These are phyloP conservation scores for Camelina neglecta DNA, from an alignment of 345 rosid species.

Conservation along the genomic window DNA sequence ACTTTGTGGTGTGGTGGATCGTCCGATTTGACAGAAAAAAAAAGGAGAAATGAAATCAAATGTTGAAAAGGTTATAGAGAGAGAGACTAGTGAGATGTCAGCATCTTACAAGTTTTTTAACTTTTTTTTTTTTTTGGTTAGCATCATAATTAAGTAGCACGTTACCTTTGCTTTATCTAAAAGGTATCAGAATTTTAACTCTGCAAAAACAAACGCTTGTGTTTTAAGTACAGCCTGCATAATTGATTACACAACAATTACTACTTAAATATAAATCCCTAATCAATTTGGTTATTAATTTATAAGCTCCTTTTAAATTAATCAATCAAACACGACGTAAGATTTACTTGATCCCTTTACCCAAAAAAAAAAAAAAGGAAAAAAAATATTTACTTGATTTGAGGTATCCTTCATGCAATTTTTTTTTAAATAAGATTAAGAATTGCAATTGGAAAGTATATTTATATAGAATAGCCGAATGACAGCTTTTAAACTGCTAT, in stretches of 20 bases:
- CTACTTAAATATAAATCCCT: conserved; percentile 10
- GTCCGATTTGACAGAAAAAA: conserved; percentile 33
- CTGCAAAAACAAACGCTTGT: conserved; percentile 20
- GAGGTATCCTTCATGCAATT: not conserved
- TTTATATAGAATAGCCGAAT: not conserved
- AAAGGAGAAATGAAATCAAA: conserved; percentile 38
- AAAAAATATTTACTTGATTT: not conserved
- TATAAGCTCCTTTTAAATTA: not conserved
- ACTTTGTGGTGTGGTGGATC: conserved; percentile 22
- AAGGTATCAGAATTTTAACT: conserved; percentile 46
- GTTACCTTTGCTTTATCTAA: conserved; percentile 54
- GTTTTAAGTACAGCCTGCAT: conserved; percentile 37
- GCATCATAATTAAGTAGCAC: conserved; percentile 53
- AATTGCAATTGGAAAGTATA: not conserved
- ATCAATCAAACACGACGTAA: conserved; percentile 2
- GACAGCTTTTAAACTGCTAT: conserved; percentile 30
- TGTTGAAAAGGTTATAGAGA: conserved; percentile 31
- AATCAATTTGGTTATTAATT: conserved; percentile 24
- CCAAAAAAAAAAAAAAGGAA: no score
- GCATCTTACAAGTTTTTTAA: conserved; percentile 16
- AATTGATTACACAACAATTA: conserved; percentile 32
- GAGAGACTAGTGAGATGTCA: conserved; percentile 31
- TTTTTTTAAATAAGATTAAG: not conserved
- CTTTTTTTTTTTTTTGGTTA: not conserved
- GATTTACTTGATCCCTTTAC: not conserved